Evolutionary conservation across 2,329 filamentous ascomycete genomes (phyloP), one percentile per base, ranked within the genome.

Genomic region (Ascosphaera apis): DNA sequence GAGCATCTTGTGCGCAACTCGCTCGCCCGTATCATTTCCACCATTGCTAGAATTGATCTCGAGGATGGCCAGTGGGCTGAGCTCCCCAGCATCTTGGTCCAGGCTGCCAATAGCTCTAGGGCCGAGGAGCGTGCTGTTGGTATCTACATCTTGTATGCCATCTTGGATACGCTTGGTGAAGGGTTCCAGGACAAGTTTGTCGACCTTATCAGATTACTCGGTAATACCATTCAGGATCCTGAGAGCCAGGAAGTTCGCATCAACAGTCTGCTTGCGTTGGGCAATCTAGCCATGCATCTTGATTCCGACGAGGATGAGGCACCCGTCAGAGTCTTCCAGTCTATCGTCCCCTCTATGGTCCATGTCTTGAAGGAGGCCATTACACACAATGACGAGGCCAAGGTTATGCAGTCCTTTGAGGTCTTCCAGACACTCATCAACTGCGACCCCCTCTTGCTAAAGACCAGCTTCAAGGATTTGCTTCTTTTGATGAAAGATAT

Each of bases 371-470:
- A 92, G 66, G 68, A 75, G 42, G 72, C 79, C 17, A 78, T 95
- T 39, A 69, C 82, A 47, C 67, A 69, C 39, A 69, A 70, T 39
- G 78, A 93, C 47, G 84, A 93, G 47, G 84, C 92, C 52, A 76
- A 78, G 53, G 75, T 79, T 46, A 81, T 86, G 64, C 75, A 86
- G 52, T 72, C 82, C 17, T 98, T 95, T 47, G 88, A 95, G 53
- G 83, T 92, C 45, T 92, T 95, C 69, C 88, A 95, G 63, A 88
- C 81, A 35, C 75, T 93, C 48, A 69, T 98, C 37, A 79, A 78
- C 43, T 92, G 82, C 54, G 86, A 93, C 53, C 77, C 81, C 19
- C 70, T 80, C 33, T 69, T 95, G 35, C 63, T 95, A 36, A 78
- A 76, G 44, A 66, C 70, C 37, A 84, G 93, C 60, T 81, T 98